Conservation (phyloP, 805 yeast genomes). For the Candida fluviatilis region DNA sequence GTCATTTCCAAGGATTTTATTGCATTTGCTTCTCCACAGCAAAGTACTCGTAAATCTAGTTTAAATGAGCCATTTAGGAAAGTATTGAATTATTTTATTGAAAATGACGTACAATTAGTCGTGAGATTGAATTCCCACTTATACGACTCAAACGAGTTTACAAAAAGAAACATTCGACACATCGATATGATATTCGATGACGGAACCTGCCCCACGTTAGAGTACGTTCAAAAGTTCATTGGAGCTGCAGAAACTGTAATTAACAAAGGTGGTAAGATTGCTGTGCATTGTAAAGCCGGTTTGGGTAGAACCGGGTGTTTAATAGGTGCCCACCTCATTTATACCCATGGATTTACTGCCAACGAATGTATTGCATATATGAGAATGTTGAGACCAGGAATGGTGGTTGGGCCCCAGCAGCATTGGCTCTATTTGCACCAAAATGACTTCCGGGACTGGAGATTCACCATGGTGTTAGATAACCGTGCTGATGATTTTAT, state of each 20-base stretch:
- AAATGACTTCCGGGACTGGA: slow-evolving; percentile 94
- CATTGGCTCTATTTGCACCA: slow-evolving; percentile 98
- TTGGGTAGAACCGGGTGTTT: slow-evolving; percentile 96
- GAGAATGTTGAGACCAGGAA: slow-evolving; percentile 96
- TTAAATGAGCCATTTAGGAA: slow-evolving; percentile 74
- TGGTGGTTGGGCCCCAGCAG: slow-evolving; percentile 99
- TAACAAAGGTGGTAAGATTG: slow-evolving; percentile 83
- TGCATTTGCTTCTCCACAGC: slow-evolving; percentile 97
- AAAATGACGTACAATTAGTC: slow-evolving; percentile 77
- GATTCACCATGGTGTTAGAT: slow-evolving; percentile 82
- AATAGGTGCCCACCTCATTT: slow-evolving; percentile 94
- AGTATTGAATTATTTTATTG: slow-evolving; percentile 73
- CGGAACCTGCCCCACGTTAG: slow-evolving; percentile 96
- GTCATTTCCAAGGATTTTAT: slow-evolving; percentile 88
- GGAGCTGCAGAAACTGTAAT: slow-evolving; percentile 94
- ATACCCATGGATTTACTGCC: slow-evolving; percentile 96
- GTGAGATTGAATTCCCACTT: slow-evolving; percentile 90
- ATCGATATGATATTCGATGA: slow-evolving; percentile 96
- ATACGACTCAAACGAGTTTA: slow-evolving; percentile 82
- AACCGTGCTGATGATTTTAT: slow-evolving; percentile 59
- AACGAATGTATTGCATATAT: slow-evolving; percentile 94
- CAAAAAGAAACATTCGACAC: slow-evolving; percentile 78
- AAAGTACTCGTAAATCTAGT: slow-evolving; percentile 43
- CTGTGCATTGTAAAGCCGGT: slow-evolving; percentile 99
- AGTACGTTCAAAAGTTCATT: slow-evolving; percentile 84